Evolutionary conservation across 2,329 filamentous ascomycete species (phyloP).

Genomic region (Coleophoma crateriformis): DNA sequence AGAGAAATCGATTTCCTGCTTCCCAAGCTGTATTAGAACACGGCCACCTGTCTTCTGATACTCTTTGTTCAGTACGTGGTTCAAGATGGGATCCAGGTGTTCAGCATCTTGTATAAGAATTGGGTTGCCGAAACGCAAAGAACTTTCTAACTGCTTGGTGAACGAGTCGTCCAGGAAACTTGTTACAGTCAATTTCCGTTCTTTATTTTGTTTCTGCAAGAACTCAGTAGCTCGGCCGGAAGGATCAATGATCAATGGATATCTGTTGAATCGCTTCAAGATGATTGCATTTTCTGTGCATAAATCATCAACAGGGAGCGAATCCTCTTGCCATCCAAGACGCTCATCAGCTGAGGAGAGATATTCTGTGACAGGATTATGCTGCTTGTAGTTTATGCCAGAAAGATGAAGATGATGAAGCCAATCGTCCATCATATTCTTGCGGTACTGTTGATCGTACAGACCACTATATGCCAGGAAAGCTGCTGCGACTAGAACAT

Average conservation of each 20-base stretch:
- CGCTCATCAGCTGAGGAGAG: slow-evolving; percentile 94
- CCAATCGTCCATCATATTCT: slow-evolving; percentile 98
- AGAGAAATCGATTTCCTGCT: slow-evolving; percentile 98
- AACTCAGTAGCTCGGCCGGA: slow-evolving; percentile 94
- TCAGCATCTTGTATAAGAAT: slow-evolving; percentile 98
- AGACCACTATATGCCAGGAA: slow-evolving; percentile 96
- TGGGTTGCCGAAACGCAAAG: slow-evolving; percentile 93
- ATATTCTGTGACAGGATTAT: slow-evolving; percentile 94
- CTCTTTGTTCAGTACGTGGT: slow-evolving; percentile 98
- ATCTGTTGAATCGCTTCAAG: slow-evolving; percentile 95
- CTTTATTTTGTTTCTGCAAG: slow-evolving; percentile 88
- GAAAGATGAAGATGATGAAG: slow-evolving; percentile 86
- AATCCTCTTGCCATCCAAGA: slow-evolving; percentile 90
- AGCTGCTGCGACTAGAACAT: slow-evolving; percentile 92
- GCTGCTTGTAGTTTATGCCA: slow-evolving; percentile 87
- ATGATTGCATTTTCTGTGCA: slow-evolving; percentile 99
- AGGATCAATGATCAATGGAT: slow-evolving; percentile 96
- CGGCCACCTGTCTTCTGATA: slow-evolving; percentile 98
- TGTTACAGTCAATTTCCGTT: slow-evolving; percentile 88
- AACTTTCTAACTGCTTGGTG: slow-evolving; percentile 95
- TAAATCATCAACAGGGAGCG: slow-evolving; percentile 88
- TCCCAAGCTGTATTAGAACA: slow-evolving; percentile 95
- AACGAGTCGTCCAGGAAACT: slow-evolving; percentile 98
- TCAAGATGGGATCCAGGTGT: slow-evolving; percentile 92
- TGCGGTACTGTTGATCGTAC: slow-evolving; percentile 97